A percentile compares a stretch with the other conserved stretches of the same genome.
Conservation (phyloP, 495 filamentous ascomycete genomes). For the Astrothelium macrocarpum region DNA sequence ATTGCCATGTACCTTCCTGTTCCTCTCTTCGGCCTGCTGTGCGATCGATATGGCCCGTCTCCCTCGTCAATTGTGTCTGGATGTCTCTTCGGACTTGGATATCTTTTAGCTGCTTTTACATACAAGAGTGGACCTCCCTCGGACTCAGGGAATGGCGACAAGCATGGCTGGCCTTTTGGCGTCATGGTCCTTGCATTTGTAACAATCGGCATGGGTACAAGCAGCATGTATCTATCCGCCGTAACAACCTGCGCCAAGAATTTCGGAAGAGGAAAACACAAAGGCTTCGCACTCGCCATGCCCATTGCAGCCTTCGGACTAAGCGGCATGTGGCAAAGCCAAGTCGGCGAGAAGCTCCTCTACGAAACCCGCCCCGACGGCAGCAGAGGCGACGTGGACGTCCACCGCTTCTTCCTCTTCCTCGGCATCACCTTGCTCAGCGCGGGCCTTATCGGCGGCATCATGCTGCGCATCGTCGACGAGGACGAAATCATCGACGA, state of each 20-base stretch:
- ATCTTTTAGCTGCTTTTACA: constrained; percentile 69
- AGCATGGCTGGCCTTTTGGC: constrained; percentile 60
- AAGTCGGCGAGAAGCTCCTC: constrained; percentile 71
- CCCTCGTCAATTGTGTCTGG: constrained; percentile 63
- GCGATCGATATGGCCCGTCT: constrained; percentile 75
- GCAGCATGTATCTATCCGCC: constrained; percentile 73
- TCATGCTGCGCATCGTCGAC: constrained; percentile 59
- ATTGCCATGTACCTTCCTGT: constrained; percentile 83
- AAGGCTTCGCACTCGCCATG: constrained; percentile 77
- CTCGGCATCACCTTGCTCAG: constrained; percentile 55
- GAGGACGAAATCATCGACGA: constrained; percentile 73
- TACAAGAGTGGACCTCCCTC: constrained; percentile 55
- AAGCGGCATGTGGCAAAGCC: constrained; percentile 90
- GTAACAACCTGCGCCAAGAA: constrained; percentile 96
- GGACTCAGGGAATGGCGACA: constrained; percentile 36
- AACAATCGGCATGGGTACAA: constrained; percentile 69
- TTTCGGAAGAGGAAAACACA: constrained; percentile 78
- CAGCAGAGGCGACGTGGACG: constrained; percentile 67
- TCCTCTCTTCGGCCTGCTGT: constrained; percentile 78
- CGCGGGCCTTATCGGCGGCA: constrained; percentile 63
- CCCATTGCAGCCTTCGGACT: constrained; percentile 90
- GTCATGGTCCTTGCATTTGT: constrained; percentile 81
- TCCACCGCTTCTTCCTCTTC: constrained; percentile 78
- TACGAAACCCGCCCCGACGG: constrained; percentile 54
- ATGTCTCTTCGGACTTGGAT: constrained; percentile 66